Percentiles rank a stretch among this genome's conserved stretches.
These are phyloP conservation scores for Boletus subcaerulescens DNA, from an alignment of 768 basidiomycete species.

Conservation along the genomic window DNA sequence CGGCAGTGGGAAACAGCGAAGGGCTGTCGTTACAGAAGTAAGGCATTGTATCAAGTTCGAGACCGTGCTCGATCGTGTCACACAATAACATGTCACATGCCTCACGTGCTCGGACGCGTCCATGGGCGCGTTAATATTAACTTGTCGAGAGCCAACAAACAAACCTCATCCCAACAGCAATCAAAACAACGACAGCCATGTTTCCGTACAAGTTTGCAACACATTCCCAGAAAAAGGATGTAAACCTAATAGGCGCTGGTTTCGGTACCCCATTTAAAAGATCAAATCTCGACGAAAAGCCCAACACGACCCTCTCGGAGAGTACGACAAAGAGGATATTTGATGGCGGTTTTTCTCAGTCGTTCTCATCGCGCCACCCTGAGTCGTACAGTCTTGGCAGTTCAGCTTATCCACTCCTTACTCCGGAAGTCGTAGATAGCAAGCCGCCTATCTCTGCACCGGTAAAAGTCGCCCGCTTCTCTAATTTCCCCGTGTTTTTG, in stretches of 20 bases:
- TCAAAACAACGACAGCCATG: conserved; percentile 2
- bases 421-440: conserved; percentile 1
- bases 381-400: conserved; percentile 12
- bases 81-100: conserved; percentile 1
- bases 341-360: conserved; percentile 9
- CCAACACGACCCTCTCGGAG: conserved; percentile 8
- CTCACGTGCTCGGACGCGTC: conserved; percentile 19
- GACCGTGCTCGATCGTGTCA: no score
- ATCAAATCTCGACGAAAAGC: conserved; percentile 1
- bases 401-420: conserved; percentile 3
- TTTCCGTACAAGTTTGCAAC: conserved; percentile 19
- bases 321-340: conserved; percentile 1
- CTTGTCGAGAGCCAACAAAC: neutral
- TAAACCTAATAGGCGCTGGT: neutral
- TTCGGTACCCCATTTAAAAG: conserved; percentile 11
- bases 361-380: conserved; percentile 7
- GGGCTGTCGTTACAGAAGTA: neutral
- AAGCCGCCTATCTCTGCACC: neutral
- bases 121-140: neutral
- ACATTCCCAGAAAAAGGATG: conserved; percentile 10
- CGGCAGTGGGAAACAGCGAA: neutral
- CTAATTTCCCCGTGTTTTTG: no score
- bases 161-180: neutral
- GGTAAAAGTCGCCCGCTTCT: conserved; percentile 1
- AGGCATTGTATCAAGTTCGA: no score